Base-by-base conservation (phyloP, 2,329 filamentous ascomycete species). In the Aureobasidium pullulans region DNA sequence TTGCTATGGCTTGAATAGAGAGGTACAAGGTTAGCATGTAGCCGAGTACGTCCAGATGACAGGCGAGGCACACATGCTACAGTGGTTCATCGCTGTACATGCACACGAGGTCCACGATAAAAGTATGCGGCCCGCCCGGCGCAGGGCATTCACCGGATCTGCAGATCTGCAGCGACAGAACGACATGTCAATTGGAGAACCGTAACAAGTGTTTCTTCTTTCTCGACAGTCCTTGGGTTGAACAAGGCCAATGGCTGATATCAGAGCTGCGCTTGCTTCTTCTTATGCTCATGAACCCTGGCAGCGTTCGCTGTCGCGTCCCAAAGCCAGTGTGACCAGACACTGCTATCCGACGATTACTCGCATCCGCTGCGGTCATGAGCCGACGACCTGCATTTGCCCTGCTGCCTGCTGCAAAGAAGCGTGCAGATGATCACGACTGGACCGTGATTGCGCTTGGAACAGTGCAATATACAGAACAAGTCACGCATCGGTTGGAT, bases 401-500 rank as follows among this genome's bases (percentile, higher is more conserved):
- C 43, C 43, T 57, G 32, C 43, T 57, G 42, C 44, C 43, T 48
- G 43, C 54, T 57, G 54, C 54, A 57, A 57, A 48, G 32, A 47
- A 57, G 29, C 54, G 54, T 57, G 54, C 54, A 57, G 42, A 57
- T 57, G 54, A 57, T 57, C 54, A 57, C 54, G 52, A 44, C 16
- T 57, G 44, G 43, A 57, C 54, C 29, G 54, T 57, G 40, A 46
- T 56, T 56, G 40, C 29, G 16, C 11, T 46, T 31, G 40, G 37
- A 56, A 31, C 40, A 40, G 52, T 37, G 40, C 32, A 56, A 40
- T 56, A 54, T 43, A 23, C 19, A 54, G 28, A 19, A 16, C 3
- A 54, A 43, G 50, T 54, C 39, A 54, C 29, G 39, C 50, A 54
- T 34, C 28, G 50, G 39, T 23, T 54, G 50, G 29, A 31, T 23